A percentile compares a stretch with the other conserved stretches of the same genome.
These are phyloP conservation scores for Scheffersomyces insectosa DNA, from an alignment of 1,139 yeast species.

Conservation along the genomic window DNA sequence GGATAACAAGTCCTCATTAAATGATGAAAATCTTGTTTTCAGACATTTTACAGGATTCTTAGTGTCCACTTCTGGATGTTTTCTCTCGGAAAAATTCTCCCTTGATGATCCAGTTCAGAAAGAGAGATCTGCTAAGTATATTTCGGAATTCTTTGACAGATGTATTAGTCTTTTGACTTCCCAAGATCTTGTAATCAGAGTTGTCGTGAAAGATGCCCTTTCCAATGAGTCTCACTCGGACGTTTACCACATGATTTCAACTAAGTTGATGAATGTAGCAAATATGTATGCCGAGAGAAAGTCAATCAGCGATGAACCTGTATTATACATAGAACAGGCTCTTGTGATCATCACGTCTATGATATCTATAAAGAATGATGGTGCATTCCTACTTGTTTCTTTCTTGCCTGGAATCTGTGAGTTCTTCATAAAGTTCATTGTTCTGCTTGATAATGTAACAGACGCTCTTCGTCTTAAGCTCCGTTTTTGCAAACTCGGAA, in stretches of 20 bases:
- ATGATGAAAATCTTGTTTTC: slow-evolving; percentile 45
- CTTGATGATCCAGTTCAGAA: slow-evolving; percentile 25
- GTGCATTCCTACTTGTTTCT: slow-evolving; percentile 38
- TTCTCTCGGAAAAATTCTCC: slow-evolving; percentile 35
- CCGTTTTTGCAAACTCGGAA: slow-evolving; percentile 57
- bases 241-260: slow-evolving; percentile 37
- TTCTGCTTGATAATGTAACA: slow-evolving; percentile 32
- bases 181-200: slow-evolving; percentile 51
- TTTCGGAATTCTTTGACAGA: slow-evolving; percentile 49
- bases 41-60: slow-evolving; percentile 64
- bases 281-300: slow-evolving; percentile 26
- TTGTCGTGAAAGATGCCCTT: slow-evolving; percentile 45
- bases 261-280: slow-evolving; percentile 31
- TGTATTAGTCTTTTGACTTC: slow-evolving; percentile 52
- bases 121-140: slow-evolving; percentile 26
- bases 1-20: slow-evolving; percentile 20
- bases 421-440: slow-evolving; percentile 32
- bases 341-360: slow-evolving; percentile 40
- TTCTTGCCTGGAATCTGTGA: slow-evolving; percentile 34
- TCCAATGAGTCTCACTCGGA: slow-evolving; percentile 50
- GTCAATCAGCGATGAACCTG: slow-evolving; percentile 29
- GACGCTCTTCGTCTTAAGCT: slow-evolving; percentile 53
- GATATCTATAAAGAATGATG: slow-evolving; percentile 37
- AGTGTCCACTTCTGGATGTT: slow-evolving; percentile 60
- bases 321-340: slow-evolving; percentile 41